Conservation (phyloP, 441 rosid species). For the Gossypium gossypioides region DNA sequence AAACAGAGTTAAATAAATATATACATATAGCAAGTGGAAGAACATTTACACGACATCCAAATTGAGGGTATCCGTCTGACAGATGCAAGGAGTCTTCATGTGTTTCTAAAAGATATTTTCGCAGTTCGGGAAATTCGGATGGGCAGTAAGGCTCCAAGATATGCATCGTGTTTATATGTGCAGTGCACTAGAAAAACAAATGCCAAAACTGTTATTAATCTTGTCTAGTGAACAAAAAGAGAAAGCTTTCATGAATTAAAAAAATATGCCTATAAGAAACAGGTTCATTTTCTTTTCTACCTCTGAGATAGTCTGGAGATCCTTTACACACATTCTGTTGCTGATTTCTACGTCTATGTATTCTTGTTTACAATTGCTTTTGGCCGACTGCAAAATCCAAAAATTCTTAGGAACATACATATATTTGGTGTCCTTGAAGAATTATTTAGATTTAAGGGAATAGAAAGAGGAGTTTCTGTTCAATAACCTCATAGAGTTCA, state of each 20-base stretch:
- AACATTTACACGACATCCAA: conserved; percentile 22
- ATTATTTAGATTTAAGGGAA: not conserved
- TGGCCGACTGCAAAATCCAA: conserved; percentile 10
- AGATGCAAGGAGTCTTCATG: not conserved
- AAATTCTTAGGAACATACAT: not conserved
- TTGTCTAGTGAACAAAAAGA: not conserved
- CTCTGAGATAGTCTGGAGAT: conserved; percentile 17
- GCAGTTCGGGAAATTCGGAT: not conserved
- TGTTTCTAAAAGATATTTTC: conserved; percentile 8
- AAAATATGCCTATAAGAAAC: not conserved
- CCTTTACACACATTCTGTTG: conserved; percentile 10
- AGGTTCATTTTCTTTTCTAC: not conserved
- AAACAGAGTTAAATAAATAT: not conserved
- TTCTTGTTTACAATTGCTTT: too few relatives aligned
- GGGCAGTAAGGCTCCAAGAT: conserved; percentile 24
- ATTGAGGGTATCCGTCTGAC: conserved; percentile 11
- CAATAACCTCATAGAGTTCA: conserved; percentile 30
- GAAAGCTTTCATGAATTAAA: not conserved
- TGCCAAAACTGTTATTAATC: not conserved
- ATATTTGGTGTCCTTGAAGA: not conserved
- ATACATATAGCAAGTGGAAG: not conserved
- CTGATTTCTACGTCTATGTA: too few relatives aligned
- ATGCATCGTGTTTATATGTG: not conserved
- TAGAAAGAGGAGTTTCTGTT: not conserved
- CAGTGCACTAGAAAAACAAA: conserved; percentile 17